phyloP scores from a whole-genome alignment of 208 protist species.

The Leishmania gerbilli region DNA sequence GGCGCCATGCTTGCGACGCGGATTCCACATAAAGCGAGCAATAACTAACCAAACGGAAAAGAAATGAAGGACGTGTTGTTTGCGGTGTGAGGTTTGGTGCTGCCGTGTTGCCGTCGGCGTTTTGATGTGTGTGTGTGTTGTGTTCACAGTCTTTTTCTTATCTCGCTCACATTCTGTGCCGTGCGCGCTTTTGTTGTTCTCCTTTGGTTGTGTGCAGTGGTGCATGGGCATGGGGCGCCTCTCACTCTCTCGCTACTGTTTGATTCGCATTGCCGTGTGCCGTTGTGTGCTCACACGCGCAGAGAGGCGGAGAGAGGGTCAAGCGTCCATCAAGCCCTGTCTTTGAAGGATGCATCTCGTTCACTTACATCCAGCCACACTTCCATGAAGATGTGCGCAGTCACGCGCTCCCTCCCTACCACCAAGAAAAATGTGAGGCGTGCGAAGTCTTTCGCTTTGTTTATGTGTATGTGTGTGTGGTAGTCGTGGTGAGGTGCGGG shows the following conservation, averaged over 20 bases:
- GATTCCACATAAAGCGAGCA: not conserved
- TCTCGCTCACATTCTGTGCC: not conserved
- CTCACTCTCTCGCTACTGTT: not conserved
- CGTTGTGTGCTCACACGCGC: not conserved
- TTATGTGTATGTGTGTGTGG: not conserved
- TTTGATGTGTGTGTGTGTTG: not conserved
- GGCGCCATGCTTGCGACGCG: not conserved
- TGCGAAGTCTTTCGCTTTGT: not conserved
- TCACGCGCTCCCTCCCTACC: not conserved
- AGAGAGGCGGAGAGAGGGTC: not conserved
- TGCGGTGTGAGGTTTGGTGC: too few relatives aligned
- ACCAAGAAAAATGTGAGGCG: not conserved
- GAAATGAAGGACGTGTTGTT: not conserved
- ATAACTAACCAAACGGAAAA: not conserved
- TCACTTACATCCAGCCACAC: not conserved
- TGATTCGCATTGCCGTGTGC: not conserved
- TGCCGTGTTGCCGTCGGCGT: not conserved
- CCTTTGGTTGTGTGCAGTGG: not conserved
- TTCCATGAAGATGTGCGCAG: not conserved
- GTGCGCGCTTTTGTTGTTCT: not conserved
- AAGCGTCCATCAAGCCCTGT: not conserved
- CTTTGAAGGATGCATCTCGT: not conserved
- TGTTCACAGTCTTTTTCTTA: constrained; percentile 11
- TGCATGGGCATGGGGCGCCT: not conserved
- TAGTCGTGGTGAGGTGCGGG: not conserved